phyloP scores from a whole-genome alignment of 2,329 filamentous ascomycete genomes.

The Pseudocercospora ulei region DNA sequence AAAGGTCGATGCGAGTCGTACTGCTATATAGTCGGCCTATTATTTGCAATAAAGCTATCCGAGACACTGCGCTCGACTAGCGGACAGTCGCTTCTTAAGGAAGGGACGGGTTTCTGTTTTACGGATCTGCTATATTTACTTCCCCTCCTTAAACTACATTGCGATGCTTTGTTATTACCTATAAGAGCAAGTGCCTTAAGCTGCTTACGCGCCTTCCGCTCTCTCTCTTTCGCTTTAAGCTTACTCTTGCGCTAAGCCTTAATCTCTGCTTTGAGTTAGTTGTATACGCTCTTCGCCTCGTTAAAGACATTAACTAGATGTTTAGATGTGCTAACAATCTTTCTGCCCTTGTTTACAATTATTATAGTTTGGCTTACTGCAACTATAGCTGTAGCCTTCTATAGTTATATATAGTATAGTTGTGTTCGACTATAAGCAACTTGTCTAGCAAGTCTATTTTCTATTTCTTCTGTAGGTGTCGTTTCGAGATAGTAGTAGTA shows the following conservation, averaged over 20 bases:
- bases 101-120: constrained; percentile 25
- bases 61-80: constrained; percentile 40
- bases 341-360: constrained; percentile 82
- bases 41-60: constrained; percentile 41
- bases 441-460: constrained; percentile 5
- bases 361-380: constrained; percentile 63
- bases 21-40: constrained; percentile 19
- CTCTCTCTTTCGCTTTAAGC: constrained; percentile 36
- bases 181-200: constrained; percentile 45
- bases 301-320: constrained; percentile 84
- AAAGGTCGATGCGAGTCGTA: constrained; percentile 25
- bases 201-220: constrained; percentile 52
- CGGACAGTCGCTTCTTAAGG: constrained; percentile 27
- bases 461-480: neutral
- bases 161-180: constrained; percentile 24
- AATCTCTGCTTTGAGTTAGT: constrained; percentile 75
- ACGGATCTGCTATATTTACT: constrained; percentile 23
- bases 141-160: constrained; percentile 25
- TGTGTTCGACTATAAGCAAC: neutral
- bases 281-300: constrained; percentile 79
- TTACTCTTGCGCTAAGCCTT: constrained; percentile 57
- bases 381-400: constrained; percentile 9
- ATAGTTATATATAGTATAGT: neutral
- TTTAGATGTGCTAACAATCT: constrained; percentile 83
- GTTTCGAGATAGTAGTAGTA: neutral